Conservation (phyloP, 2,329 filamentous ascomycete species). For the Aureobasidium mangrovei region DNA sequence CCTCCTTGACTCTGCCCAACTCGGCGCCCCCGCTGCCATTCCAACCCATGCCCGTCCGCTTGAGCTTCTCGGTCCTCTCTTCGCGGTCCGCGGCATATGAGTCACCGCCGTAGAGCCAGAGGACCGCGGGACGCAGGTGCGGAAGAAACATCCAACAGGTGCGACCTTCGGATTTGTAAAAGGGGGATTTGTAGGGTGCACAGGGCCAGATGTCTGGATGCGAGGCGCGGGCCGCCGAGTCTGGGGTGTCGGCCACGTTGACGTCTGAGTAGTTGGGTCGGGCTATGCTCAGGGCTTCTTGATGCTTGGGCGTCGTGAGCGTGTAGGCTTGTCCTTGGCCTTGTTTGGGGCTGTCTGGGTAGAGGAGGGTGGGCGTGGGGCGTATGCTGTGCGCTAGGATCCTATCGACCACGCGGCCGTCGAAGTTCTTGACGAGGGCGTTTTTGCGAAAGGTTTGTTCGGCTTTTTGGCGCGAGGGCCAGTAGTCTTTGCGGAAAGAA, state of each 20-base stretch:
- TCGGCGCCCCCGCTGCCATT: slow-evolving; percentile 59
- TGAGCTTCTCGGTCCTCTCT: slow-evolving; percentile 50
- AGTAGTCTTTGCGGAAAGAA: slow-evolving; percentile 64
- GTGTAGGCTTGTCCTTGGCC: slow-evolving; percentile 48
- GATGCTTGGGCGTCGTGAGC: slow-evolving; percentile 73
- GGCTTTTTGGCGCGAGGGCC: slow-evolving; percentile 68
- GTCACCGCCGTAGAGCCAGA: slow-evolving; percentile 59
- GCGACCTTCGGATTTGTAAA: slow-evolving; percentile 60
- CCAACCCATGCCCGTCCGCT: slow-evolving; percentile 52
- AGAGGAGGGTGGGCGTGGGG: slow-evolving; percentile 56
- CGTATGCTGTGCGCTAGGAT: slow-evolving; percentile 67
- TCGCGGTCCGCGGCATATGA: slow-evolving; percentile 49
- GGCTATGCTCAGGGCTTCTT: slow-evolving; percentile 74
- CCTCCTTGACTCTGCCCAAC: slow-evolving; percentile 59
- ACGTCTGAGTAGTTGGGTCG: slow-evolving; percentile 45
- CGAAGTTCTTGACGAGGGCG: slow-evolving; percentile 75
- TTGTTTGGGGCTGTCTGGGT: slow-evolving; percentile 34
- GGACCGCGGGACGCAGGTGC: slow-evolving; percentile 52
- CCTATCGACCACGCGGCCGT: slow-evolving; percentile 64
- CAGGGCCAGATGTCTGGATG: slow-evolving; percentile 35
- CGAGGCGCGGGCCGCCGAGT: slow-evolving; percentile 28
- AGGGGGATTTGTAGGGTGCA: slow-evolving; percentile 37
- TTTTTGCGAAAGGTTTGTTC: slow-evolving; percentile 56
- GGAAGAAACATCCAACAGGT: slow-evolving; percentile 50
- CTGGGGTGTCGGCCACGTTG: slow-evolving; percentile 21